phyloP scores from a whole-genome alignment of 352 stramenopile species.

The Globisporangium heterothallicum region DNA sequence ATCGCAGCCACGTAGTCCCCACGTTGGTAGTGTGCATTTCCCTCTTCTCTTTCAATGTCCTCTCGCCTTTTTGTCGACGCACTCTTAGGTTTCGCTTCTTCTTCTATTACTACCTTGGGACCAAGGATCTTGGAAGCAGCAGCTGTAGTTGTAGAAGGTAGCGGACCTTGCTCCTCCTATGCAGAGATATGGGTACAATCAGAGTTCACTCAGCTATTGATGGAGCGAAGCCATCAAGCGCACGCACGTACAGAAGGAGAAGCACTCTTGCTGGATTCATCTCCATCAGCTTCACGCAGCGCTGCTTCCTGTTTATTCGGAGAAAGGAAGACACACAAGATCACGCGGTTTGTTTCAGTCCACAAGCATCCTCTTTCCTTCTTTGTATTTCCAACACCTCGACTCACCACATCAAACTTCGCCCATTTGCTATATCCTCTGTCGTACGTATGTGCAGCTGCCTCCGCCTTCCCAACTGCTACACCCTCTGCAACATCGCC shows the following conservation, averaged over 20 bases:
- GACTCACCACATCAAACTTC: slow-evolving; percentile 78
- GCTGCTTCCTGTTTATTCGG: slow-evolving; percentile 53
- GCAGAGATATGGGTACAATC: too few relatives aligned
- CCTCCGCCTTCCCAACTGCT: slow-evolving; percentile 18
- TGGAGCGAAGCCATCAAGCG: too few relatives aligned
- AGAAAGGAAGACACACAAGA: too few relatives aligned
- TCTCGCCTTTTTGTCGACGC: slow-evolving; percentile 30
- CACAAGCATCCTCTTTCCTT: too few relatives aligned
- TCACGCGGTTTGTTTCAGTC: too few relatives aligned
- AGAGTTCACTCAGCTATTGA: too few relatives aligned
- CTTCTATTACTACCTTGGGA: background rate
- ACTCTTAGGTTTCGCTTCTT: background rate
- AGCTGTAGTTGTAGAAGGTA: too few relatives aligned
- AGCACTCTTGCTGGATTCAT: slow-evolving; percentile 1
- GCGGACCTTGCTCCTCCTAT: too few relatives aligned
- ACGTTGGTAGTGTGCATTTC: slow-evolving; percentile 89
- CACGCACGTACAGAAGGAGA: too few relatives aligned
- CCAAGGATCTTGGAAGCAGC: background rate
- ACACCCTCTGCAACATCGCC: background rate
- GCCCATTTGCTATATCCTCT: slow-evolving; percentile 90
- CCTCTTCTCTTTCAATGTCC: slow-evolving; percentile 84
- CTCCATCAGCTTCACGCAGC: slow-evolving; percentile 34
- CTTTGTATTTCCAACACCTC: background rate
- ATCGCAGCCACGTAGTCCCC: slow-evolving; percentile 85
- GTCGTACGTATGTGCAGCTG: slow-evolving; percentile 80